Evolutionary conservation across 257 asterid species (phyloP).

Genomic region (Paulownia fortunei): DNA sequence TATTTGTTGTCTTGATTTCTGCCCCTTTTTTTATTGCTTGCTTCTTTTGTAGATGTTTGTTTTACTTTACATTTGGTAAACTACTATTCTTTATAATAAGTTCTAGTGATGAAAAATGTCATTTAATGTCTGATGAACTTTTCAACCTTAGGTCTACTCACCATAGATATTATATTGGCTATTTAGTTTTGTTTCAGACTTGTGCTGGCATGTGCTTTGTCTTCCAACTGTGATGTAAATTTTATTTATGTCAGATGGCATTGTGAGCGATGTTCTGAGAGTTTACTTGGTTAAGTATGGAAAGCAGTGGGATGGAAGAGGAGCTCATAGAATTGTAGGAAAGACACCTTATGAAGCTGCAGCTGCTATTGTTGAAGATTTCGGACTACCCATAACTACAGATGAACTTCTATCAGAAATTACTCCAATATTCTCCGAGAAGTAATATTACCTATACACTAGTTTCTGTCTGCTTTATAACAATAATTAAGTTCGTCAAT

Average conservation of each 20-base stretch:
- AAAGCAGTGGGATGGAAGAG: constrained; percentile 82
- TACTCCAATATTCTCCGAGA: constrained; percentile 60
- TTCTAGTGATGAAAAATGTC: constrained; percentile 18
- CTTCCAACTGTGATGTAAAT: background rate
- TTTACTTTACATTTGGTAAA: background rate
- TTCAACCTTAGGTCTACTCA: constrained; percentile 3
- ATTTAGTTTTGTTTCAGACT: background rate
- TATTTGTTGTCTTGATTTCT: background rate
- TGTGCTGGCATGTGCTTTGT: constrained; percentile 9
- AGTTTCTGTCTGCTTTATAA: constrained; percentile 19
- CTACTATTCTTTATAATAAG: constrained; percentile 7
- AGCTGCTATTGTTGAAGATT: constrained; percentile 71
- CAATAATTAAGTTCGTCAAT: constrained; percentile 7
- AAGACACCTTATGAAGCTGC: constrained; percentile 86
- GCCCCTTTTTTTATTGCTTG: background rate
- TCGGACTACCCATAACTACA: constrained; percentile 65
- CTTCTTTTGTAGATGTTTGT: background rate
- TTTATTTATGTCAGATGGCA: constrained; percentile 61
- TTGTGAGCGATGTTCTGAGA: constrained; percentile 67
- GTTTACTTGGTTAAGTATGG: constrained; percentile 71
- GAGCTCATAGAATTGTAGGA: constrained; percentile 60
- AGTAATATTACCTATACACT: constrained; percentile 47
- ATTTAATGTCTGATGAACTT: background rate
- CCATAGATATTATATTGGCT: background rate
- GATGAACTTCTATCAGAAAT: constrained; percentile 70